These are phyloP conservation scores for Kwoniella europaea DNA, from an alignment of 768 basidiomycete genomes.

Conservation along the genomic window DNA sequence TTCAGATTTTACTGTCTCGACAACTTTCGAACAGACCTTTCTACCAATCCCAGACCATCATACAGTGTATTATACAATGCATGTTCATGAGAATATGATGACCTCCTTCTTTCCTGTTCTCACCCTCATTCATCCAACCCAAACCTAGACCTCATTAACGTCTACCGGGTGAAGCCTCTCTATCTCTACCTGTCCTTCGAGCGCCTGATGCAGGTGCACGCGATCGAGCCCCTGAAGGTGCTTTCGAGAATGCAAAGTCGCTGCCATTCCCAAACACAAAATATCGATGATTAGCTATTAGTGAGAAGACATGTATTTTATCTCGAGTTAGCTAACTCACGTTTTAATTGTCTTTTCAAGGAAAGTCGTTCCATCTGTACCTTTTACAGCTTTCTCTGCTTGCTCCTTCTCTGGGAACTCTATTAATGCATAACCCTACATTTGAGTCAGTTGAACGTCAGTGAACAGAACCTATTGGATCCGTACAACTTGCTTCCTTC, in stretches of 20 bases:
- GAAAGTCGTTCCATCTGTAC: conserved; percentile 78
- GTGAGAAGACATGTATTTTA: too few species aligned
- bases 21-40: too few species aligned
- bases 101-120: background rate
- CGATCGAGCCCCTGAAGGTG: conserved; percentile 35
- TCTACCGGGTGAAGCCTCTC: conserved; percentile 40
- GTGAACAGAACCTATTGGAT: too few species aligned
- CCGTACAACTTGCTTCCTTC: too few species aligned
- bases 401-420: conserved; percentile 96
- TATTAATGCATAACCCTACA: conserved; percentile 92
- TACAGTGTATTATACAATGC: conserved; percentile 19
- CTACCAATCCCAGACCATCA: background rate
- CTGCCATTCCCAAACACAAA: conserved; percentile 11
- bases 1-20: too few species aligned
- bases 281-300: background rate
- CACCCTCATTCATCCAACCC: background rate
- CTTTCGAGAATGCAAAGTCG: conserved; percentile 51
- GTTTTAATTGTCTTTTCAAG: conserved; percentile 83
- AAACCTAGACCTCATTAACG: conserved; percentile 20
- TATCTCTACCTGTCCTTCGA: conserved; percentile 38
- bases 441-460: too few species aligned
- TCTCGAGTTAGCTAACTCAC: conserved; percentile 37
- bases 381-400: conserved; percentile 90
- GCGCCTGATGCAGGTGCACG: conserved; percentile 11
- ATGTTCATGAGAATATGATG: background rate